phyloP scores from a whole-genome alignment of 371 early-diverging fungal genomes.

The Zancudomyces culisetae region DNA sequence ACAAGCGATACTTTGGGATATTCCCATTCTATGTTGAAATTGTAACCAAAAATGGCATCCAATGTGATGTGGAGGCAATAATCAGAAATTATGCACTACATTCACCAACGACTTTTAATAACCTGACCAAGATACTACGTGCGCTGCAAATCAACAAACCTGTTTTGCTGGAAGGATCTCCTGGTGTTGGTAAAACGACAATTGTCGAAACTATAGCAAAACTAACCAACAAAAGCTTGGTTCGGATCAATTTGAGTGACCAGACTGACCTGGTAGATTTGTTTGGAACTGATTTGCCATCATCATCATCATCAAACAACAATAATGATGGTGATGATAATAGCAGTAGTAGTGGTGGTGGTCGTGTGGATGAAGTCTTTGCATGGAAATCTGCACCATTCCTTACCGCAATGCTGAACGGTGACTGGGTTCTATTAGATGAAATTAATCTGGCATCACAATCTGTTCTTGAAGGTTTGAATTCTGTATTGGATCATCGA shows the following conservation, averaged over 20 bases:
- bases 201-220: slow-evolving; percentile 75
- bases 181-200: slow-evolving; percentile 95
- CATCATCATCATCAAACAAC: too few species aligned
- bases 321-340: slow-evolving; percentile 61
- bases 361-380: too few species aligned
- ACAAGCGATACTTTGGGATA: slow-evolving; percentile 15
- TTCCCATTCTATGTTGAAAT: slow-evolving; percentile 48
- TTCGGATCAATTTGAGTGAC: slow-evolving; percentile 97
- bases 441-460: slow-evolving; percentile 99
- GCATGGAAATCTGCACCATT: slow-evolving; percentile 97
- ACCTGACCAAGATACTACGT: slow-evolving; percentile 83
- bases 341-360: too few species aligned
- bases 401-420: slow-evolving; percentile 82
- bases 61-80: too few species aligned
- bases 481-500: slow-evolving; percentile 97
- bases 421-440: slow-evolving; percentile 97
- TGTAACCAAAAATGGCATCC: neutral
- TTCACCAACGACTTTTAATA: slow-evolving; percentile 79
- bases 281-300: slow-evolving; percentile 94
- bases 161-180: slow-evolving; percentile 93
- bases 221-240: slow-evolving; percentile 57
- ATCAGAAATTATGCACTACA: slow-evolving; percentile 59
- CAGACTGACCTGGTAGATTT: slow-evolving; percentile 99
- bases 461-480: slow-evolving; percentile 98
- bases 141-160: slow-evolving; percentile 86